phyloP scores from a whole-genome alignment of 2,329 filamentous ascomycete genomes.

The Beauveria brongniartii region DNA sequence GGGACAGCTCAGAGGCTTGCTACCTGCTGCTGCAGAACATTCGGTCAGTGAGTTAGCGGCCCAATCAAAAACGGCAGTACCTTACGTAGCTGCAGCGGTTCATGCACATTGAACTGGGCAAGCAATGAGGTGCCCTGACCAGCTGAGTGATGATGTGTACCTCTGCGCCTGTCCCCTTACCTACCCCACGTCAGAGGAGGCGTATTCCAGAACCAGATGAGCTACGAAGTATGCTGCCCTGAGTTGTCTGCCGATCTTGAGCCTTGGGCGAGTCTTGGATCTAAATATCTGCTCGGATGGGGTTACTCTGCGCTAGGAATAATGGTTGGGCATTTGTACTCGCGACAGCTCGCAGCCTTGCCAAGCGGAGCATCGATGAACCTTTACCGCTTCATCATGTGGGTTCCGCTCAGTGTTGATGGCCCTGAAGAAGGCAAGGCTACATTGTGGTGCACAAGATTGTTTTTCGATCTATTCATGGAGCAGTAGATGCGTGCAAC shows the following conservation, averaged over 20 bases:
- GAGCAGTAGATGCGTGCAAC: neutral
- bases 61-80: neutral
- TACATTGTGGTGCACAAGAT: neutral
- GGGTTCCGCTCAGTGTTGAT: neutral
- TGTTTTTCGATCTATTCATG: neutral
- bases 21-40: slow-evolving; percentile 7
- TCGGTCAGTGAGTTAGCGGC: slow-evolving; percentile 6
- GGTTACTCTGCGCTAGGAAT: neutral
- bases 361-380: neutral
- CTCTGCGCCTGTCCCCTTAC: neutral
- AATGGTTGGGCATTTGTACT: neutral
- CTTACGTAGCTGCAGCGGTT: slow-evolving; percentile 5
- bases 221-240: neutral
- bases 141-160: neutral
- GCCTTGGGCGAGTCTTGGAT: neutral
- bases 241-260: slow-evolving; percentile 1
- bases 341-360: neutral
- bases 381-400: neutral
- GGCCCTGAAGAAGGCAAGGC: neutral
- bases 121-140: neutral
- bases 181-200: neutral
- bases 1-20: neutral
- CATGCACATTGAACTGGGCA: neutral
- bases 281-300: neutral
- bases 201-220: neutral